Evolutionary conservation across 371 early-diverging fungal genomes (phyloP), one percentile per base, ranked within the genome.

Genomic region (Enterospora canceri): DNA sequence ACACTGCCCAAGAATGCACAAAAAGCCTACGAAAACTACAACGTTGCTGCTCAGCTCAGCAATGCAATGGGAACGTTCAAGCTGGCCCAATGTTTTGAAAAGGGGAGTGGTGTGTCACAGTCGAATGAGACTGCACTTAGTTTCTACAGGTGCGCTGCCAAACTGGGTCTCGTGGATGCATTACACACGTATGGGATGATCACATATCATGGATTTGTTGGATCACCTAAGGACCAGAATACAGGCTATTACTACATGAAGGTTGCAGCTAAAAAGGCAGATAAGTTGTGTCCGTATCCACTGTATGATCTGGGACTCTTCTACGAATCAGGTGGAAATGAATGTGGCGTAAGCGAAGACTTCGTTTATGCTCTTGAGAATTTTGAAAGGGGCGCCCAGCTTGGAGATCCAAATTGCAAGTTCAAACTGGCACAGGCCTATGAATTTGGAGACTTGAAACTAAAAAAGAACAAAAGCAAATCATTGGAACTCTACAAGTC

Each of bases 111-210:
- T 21, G 65, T 70, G 47, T 23, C 16, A 15, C 53, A 53, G 40
- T 50, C 68, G 62, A 50, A 63, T 40, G 23, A 55, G 12, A 77
- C 74, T 48, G 79, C 80, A 26, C 49, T 74, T 1, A 49, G 61
- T 50, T 82, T 76, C 64, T 82, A 78, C 63, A 78, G 76, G 60
- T 72, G 75, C 40, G 67, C 80, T 0, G 80, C 82, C 16, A 82
- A 82, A 53, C 66, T 78, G 12, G 82, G 82, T 18, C 69, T 61
- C 16, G 31, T 67, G 32, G 72, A 79, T 32, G 79, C 74, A 19
- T 34, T 80, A 59, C 80, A 82, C 67, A 68, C 68, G 0, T 80
- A 70, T 59, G 82, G 80, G n/a, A 62, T 70, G 29, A 74, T 79
- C 32, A 49, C 79, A 18, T 55, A 74, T 15, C 58, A 78, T 32